These are phyloP conservation scores for Boletus huronensis DNA, from an alignment of 768 basidiomycete species.

Conservation along the genomic window DNA sequence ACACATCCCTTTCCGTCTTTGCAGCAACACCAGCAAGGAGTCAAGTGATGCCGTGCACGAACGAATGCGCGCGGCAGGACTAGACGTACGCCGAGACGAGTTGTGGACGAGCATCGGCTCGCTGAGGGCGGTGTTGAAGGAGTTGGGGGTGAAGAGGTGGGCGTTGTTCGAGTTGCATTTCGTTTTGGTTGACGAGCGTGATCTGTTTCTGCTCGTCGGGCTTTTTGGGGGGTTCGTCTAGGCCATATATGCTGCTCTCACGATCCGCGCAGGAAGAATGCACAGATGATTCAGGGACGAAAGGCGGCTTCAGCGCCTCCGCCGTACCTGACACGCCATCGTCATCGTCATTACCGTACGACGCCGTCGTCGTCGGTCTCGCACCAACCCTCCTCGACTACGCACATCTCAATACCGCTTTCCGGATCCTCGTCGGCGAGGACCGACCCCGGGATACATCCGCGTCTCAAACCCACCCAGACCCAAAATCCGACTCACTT, in stretches of 20 bases:
- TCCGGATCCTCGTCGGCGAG: conserved; percentile 56
- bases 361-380: conserved; percentile 64
- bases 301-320: not conserved
- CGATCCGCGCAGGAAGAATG: conserved; percentile 46
- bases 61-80: conserved; percentile 46
- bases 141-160: conserved; percentile 42
- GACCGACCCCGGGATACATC: conserved; percentile 5
- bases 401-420: conserved; percentile 56
- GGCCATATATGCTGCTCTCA: conserved; percentile 58
- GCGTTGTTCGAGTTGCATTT: not conserved
- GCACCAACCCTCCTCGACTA: conserved; percentile 53
- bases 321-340: not conserved
- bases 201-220: not conserved
- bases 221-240: not conserved
- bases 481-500: no score
- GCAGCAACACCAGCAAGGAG: conserved; percentile 72
- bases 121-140: conserved; percentile 43
- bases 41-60: conserved; percentile 43
- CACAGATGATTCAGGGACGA: not conserved
- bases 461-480: not conserved
- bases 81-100: conserved; percentile 43
- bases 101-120: conserved; percentile 66
- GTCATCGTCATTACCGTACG: conserved; percentile 29
- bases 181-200: not conserved
- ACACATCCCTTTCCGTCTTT: conserved; percentile 46